phyloP scores from a whole-genome alignment of 1,139 yeast species.

The Pichia sp. region DNA sequence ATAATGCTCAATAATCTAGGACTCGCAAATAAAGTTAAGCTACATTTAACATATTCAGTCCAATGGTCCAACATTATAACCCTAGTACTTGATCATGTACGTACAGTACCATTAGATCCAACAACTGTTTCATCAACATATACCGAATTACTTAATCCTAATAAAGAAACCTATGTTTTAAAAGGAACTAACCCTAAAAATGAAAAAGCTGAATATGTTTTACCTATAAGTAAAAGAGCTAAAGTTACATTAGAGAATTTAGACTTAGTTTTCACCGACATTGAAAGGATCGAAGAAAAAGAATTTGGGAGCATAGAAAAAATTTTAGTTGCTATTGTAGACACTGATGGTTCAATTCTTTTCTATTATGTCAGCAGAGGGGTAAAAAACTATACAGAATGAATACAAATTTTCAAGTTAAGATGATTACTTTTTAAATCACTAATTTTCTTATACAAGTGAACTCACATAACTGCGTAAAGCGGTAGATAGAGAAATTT shows the following conservation, averaged over 20 bases:
- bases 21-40: slow-evolving; percentile 9
- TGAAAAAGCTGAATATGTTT: slow-evolving; percentile 16
- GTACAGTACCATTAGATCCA: not conserved
- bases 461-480: not conserved
- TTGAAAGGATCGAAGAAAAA: slow-evolving; percentile 20
- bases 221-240: slow-evolving; percentile 19
- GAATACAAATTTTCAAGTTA: not conserved
- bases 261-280: slow-evolving; percentile 17
- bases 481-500: slow-evolving; percentile 3
- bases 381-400: slow-evolving; percentile 33
- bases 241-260: slow-evolving; percentile 30
- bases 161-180: slow-evolving; percentile 8
- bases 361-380: slow-evolving; percentile 63
- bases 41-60: slow-evolving; percentile 6
- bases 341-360: slow-evolving; percentile 62
- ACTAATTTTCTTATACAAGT: not conserved
- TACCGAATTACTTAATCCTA: not conserved
- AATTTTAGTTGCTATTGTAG: slow-evolving; percentile 49
- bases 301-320: slow-evolving; percentile 30
- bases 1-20: slow-evolving; percentile 11
- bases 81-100: not conserved
- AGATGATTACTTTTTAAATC: not conserved
- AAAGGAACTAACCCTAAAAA: slow-evolving; percentile 13
- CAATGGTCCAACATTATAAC: slow-evolving; percentile 12
- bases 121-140: not conserved